Evolutionary conservation across 352 stramenopile species (phyloP).

Genomic region (Globisporangium orthogonon): DNA sequence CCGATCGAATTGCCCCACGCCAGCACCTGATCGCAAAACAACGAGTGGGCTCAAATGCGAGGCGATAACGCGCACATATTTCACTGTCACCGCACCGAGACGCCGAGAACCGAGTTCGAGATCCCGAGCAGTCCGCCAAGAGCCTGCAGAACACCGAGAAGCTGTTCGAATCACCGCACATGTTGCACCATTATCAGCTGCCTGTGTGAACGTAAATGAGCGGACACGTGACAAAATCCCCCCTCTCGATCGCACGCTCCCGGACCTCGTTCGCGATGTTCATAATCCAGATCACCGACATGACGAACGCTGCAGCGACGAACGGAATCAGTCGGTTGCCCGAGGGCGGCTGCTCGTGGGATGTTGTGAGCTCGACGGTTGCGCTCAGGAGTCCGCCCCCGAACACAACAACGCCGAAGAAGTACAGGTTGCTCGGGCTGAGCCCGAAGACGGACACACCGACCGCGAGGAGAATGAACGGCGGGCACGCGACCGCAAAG

Average conservation of each 20-base stretch:
- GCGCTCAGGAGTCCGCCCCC: constrained; percentile 35
- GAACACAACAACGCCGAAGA: constrained; percentile 34
- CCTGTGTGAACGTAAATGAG: not conserved
- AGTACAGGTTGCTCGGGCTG: constrained; percentile 36
- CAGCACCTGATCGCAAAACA: constrained; percentile 32
- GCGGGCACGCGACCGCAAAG: constrained; percentile 56
- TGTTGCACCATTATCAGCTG: not conserved
- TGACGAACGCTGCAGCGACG: constrained; percentile 68
- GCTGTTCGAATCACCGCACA: constrained; percentile 10
- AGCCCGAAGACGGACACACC: constrained; percentile 46
- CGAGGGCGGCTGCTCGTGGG: constrained; percentile 35
- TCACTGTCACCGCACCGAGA: constrained; percentile 44
- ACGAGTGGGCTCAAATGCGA: no score
- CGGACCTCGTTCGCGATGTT: constrained; percentile 71
- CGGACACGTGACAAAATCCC: not conserved
- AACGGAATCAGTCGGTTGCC: constrained; percentile 47
- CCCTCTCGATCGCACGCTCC: not conserved
- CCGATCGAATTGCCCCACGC: constrained; percentile 79
- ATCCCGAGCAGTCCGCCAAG: constrained; percentile 71
- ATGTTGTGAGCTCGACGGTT: constrained; percentile 40
- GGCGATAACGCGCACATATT: no score
- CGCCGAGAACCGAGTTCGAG: constrained; percentile 64
- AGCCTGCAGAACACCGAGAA: constrained; percentile 65
- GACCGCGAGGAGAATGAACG: constrained; percentile 51
- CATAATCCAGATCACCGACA: constrained; percentile 87